Base-by-base conservation (phyloP, 2,329 filamentous ascomycete genomes). In the Colletotrichum musae region DNA sequence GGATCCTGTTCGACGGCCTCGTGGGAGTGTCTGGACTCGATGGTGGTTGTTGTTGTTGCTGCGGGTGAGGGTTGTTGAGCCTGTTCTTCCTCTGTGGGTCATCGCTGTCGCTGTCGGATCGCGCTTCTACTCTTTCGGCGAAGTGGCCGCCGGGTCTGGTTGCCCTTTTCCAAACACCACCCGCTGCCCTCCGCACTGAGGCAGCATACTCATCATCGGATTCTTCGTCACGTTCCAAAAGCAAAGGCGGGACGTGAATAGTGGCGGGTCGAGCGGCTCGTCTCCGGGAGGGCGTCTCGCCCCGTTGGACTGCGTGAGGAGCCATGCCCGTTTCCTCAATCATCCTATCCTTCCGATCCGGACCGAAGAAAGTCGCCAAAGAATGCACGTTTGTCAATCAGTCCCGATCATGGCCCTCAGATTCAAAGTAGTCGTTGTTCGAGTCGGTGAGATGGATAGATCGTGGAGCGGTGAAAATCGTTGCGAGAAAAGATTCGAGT, bases 91-190 rank as follows among this genome's bases (percentile, higher is more conserved):
- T 47, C 16, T 16, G 26, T 16, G 51, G 50, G 32, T 32, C 21
- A 13, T 68, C 62, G 24, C 67, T 70, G 41, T 70, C 69, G 57
- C 68, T 70, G 45, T 68, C 68, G 32, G 68, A 71, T 6, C 68
- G 58, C 26, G 56, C 48, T 12, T 71, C 63, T 21, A 59, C 45
- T 10, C 48, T 50, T 16, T 71, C 59, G 28, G 41, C 39, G 4
- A 26, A 18, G 28, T 53, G 47, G 45, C 28, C 24, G n/a, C 50
- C 58, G 15, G 58, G 48, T 10, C 54, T 43, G 18, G 28, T 13
- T 15, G 54, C 12, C 54, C 61, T 59, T 50, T 69, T 57, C 66
- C 66, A 69, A 18, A 66, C 28, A n/a, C 66, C 66, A 60, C 66
- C 66, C 5, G 62, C 62, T 6, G 66, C 66, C 15, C 45, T 59